phyloP scores from a whole-genome alignment of 2,329 filamentous ascomycete species.

The Hawksworthiomyces lignivorus region DNA sequence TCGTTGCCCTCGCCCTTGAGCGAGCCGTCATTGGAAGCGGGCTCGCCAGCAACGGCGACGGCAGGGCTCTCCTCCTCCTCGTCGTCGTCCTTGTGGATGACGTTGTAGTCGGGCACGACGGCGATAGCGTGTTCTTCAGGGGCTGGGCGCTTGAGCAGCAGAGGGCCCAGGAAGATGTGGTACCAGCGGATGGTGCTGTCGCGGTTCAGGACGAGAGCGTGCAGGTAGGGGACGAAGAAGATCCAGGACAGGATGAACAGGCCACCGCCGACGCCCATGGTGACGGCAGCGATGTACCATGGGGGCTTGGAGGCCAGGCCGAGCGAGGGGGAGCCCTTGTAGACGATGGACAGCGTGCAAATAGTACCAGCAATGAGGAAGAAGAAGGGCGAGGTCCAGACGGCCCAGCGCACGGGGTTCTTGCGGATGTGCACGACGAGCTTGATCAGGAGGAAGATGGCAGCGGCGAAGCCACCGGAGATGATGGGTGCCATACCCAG shows the following conservation, averaged over 20 bases:
- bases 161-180: conserved; percentile 54
- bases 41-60: conserved; percentile 11
- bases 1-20: not conserved
- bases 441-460: conserved; percentile 69
- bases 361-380: conserved; percentile 69
- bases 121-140: conserved; percentile 45
- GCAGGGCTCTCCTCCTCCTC: conserved; percentile 16
- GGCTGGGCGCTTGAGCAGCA: conserved; percentile 53
- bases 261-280: conserved; percentile 55
- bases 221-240: conserved; percentile 67
- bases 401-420: conserved; percentile 64
- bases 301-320: conserved; percentile 57
- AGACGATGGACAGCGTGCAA: conserved; percentile 70
- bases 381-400: conserved; percentile 67
- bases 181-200: conserved; percentile 59
- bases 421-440: conserved; percentile 61
- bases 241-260: conserved; percentile 51
- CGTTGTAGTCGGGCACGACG: conserved; percentile 66
- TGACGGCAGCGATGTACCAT: conserved; percentile 61
- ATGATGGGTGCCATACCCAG: conserved; percentile 64
- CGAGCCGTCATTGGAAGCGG: too few relatives aligned
- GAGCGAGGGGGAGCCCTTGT: conserved; percentile 69
- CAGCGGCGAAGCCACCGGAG: conserved; percentile 55
- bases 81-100: conserved; percentile 56
- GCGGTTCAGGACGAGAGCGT: conserved; percentile 60